Base-by-base conservation (phyloP, 768 basidiomycete species). In the Austroboletus festivus region DNA sequence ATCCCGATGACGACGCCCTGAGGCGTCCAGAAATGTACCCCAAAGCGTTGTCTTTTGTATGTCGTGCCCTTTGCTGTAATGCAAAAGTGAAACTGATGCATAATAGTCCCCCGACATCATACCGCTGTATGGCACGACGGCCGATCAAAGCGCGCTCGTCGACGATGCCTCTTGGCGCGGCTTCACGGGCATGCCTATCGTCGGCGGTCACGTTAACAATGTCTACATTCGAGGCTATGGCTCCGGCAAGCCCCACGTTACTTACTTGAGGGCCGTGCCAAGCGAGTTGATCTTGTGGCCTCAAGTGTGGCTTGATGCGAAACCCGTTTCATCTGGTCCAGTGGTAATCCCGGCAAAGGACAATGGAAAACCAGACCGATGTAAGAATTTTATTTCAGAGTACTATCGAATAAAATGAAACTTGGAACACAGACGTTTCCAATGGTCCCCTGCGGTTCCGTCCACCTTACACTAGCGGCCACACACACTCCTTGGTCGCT, bases 401-500 rank as follows among this genome's bases (percentile, higher is more conserved):
- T 12, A 11, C 13, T 9, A 18, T 26, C 34, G 31, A 33, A 28
- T 28, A 28, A 28, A 6, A 28, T 6, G 12, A 28, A 0, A 51
- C 23, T 24, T 34, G n/a, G 26, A 30, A 33, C 15, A 40, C 21
- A 54, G 53, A 37, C 8, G 50, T 37, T 35, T 40, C 37, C 22
- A 31, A 31, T 4, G 10, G 33, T 15, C 50, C 30, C 19, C 6
- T 54, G 5, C 37, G 19, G 18, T 54, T 54, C 26, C 45, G 53
- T 20, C 53, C 53, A 21, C 33, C 50, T 3, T 46, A 54, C 22
- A 20, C 22, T 12, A 34, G 38, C 5, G 42, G 46, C 30, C 38
- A 38, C 4, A 13, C 46, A 23, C 38, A 37, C 28, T 47, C 53
- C 12, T 47, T 54, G 50, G 38, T 54, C 15, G 50, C 45, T 11